Evolutionary conservation across 73 alveolate genomes (phyloP), one percentile per base, ranked within the genome.

Genomic region (Paramecium bursaria): DNA sequence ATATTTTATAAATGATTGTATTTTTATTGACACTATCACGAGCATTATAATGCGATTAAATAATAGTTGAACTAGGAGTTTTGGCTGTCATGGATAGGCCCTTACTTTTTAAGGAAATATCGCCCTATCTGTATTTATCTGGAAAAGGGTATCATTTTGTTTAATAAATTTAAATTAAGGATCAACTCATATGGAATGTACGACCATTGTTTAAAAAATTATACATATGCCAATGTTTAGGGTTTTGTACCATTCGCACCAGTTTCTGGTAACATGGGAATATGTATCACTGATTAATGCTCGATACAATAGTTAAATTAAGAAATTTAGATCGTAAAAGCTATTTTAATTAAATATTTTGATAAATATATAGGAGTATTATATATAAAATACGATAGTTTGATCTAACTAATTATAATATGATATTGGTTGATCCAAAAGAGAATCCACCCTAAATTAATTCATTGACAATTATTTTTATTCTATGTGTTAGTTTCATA

Each of bases 161-260:
- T n/a, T n/a, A n/a, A n/a, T n/a, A n/a, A n/a, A n/a, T 30, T 57
- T 57, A 57, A 13, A n/a, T 55, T 57, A 39, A 67, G 82, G 30
- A 67, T 67, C 3, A 67, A 67, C 22, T 53, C 33, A 39, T 67
- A 25, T 67, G 82, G 82, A 42, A 39, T 33, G 11, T 67, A 35
- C 21, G 55, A 67, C 19, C 33, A 67, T 10, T 67, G 82, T 42
- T 39, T 47, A n/a, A 42, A 67, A 21, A 13, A 67, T 21, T 67
- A 35, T 23, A 9, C 33, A 35, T 67, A 67, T 67, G 82, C 82
- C 7, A 47, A 39, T 11, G 10, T 67, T 7, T 26, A 67, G 22
- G 19, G 33, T 26, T 67, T 33, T 67, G 82, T 42, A 39, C 82
- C 82, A 30, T 3, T 35, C 14, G 35, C 55, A 13, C 82, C 82